Conservation (phyloP, 2,329 filamentous ascomycete species). For the Sporothrix protearum region DNA sequence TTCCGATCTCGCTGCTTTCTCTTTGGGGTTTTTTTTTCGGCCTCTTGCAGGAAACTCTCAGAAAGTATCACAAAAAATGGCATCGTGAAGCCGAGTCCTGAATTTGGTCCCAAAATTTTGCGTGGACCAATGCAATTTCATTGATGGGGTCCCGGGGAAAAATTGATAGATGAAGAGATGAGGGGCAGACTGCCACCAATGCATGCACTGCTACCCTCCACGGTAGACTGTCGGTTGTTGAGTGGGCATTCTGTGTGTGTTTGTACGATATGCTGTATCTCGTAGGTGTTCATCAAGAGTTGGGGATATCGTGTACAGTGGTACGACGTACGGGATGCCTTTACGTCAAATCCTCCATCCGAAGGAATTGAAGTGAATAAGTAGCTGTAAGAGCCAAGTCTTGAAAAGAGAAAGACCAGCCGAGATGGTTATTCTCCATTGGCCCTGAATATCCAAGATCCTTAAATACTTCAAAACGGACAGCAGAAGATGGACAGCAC, state of each 20-base stretch:
- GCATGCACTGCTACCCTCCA: conserved; percentile 23
- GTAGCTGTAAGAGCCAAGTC: background rate
- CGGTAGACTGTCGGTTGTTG: background rate
- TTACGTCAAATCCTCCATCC: background rate
- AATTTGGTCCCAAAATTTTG: background rate
- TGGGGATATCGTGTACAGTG: background rate
- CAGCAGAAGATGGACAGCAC: background rate
- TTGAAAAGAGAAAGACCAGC: background rate
- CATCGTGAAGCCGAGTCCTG: background rate
- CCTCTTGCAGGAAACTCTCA: background rate
- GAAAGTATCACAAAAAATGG: background rate
- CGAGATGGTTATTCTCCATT: background rate
- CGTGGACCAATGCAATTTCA: conserved; percentile 7
- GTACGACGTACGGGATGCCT: background rate
- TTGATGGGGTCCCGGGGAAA: background rate
- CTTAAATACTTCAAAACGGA: background rate
- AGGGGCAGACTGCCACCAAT: background rate
- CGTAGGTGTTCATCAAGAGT: background rate
- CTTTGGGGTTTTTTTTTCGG: background rate
- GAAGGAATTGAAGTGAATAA: background rate
- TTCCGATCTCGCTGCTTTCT: background rate
- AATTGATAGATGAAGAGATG: background rate
- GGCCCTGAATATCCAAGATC: background rate
- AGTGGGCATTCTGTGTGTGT: background rate
- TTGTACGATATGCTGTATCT: background rate